Evolutionary conservation across 169 alveolate genomes (phyloP).

Genomic region (Plasmodium reichenowi): DNA sequence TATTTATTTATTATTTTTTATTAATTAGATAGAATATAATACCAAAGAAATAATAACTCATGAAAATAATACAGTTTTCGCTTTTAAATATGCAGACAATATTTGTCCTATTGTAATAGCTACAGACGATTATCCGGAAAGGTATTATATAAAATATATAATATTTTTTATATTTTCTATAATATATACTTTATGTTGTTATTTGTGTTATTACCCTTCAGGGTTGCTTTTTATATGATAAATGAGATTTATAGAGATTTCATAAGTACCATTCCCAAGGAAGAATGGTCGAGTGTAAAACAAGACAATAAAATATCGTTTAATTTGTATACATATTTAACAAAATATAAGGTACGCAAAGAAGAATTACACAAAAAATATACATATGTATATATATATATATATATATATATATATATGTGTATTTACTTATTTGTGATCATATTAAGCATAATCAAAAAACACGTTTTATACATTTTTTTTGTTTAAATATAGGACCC

Average conservation of each 20-base stretch:
- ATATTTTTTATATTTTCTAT: slow-evolving; percentile 9
- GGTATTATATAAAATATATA: slow-evolving; percentile 13
- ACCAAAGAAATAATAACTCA: slow-evolving; percentile 74
- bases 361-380: not conserved
- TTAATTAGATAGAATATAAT: slow-evolving; percentile 60
- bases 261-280: slow-evolving; percentile 38
- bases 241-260: slow-evolving; percentile 67
- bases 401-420: not conserved
- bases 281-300: slow-evolving; percentile 54
- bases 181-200: not conserved
- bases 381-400: not conserved
- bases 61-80: slow-evolving; percentile 63
- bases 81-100: slow-evolving; percentile 54
- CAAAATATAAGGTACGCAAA: slow-evolving; percentile 54
- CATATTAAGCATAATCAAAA: not conserved
- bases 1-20: not conserved
- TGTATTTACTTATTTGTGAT: not conserved
- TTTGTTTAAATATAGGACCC: slow-evolving; percentile 41
- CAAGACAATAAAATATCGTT: slow-evolving; percentile 61
- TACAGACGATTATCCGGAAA: slow-evolving; percentile 73
- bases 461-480: not conserved
- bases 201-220: slow-evolving; percentile 3
- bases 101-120: slow-evolving; percentile 74
- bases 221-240: slow-evolving; percentile 76
- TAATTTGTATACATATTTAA: slow-evolving; percentile 45